Conservation (phyloP, 2,329 filamentous ascomycete genomes). For the Ophiosphaerella herpotricha region DNA sequence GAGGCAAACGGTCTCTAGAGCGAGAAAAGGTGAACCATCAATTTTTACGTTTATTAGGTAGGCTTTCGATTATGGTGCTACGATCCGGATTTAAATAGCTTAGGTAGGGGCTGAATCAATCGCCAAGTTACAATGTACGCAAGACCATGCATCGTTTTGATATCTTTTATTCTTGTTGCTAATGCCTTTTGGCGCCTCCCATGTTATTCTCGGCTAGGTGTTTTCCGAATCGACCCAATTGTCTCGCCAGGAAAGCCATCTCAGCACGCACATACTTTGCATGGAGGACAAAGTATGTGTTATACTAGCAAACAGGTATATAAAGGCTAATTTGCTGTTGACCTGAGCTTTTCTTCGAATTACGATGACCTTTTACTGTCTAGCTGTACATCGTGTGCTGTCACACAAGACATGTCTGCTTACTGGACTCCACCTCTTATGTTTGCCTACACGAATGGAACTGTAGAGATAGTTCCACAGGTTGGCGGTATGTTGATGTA, state of each 20-base stretch:
- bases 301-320: neutral
- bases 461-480: slow-evolving; percentile 71
- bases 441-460: slow-evolving; percentile 71
- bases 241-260: slow-evolving; percentile 64
- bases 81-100: slow-evolving; percentile 1
- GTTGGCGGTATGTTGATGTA: slow-evolving; percentile 85
- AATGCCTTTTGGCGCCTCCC: slow-evolving; percentile 90
- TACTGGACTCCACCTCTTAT: slow-evolving; percentile 83
- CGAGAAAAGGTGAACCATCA: slow-evolving; percentile 7
- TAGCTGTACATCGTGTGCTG: slow-evolving; percentile 79
- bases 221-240: slow-evolving; percentile 78
- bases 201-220: slow-evolving; percentile 71
- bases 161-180: neutral
- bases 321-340: slow-evolving; percentile 31
- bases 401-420: slow-evolving; percentile 80
- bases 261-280: slow-evolving; percentile 67
- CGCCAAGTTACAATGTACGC: no score
- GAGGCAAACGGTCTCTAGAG: neutral
- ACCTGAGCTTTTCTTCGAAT: slow-evolving; percentile 24
- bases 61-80: neutral
- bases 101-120: no score
- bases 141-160: neutral
- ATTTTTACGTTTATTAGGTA: no score
- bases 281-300: slow-evolving; percentile 67
- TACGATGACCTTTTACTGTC: slow-evolving; percentile 63